Evolutionary conservation across 2,329 filamentous ascomycete genomes (phyloP).

Genomic region (Nemania sp.): DNA sequence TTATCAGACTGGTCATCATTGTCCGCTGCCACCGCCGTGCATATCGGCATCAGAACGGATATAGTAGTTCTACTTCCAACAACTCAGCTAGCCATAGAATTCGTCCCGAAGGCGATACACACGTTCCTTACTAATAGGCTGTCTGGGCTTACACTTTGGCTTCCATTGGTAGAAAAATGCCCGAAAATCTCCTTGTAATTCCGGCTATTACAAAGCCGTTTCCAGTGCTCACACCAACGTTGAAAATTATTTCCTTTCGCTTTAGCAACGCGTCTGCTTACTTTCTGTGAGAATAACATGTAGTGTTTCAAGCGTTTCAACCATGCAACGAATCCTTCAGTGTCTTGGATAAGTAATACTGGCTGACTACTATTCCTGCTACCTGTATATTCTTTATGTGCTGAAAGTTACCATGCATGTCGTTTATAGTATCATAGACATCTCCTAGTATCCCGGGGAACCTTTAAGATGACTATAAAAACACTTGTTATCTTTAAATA

Average conservation of each 20-base stretch:
- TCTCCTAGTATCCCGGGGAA: neutral
- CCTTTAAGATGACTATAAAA: neutral
- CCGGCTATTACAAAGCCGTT: neutral
- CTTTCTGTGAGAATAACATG: neutral
- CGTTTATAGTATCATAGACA: neutral
- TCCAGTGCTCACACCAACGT: neutral
- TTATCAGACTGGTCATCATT: neutral
- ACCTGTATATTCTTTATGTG: neutral
- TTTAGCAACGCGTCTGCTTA: neutral
- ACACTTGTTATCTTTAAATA: neutral
- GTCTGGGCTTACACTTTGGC: neutral
- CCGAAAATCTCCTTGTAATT: neutral
- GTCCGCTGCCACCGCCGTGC: neutral
- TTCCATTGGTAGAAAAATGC: neutral
- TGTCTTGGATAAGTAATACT: neutral
- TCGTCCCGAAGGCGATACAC: neutral
- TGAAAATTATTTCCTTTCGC: neutral
- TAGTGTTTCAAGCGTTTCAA: neutral
- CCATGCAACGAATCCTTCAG: neutral
- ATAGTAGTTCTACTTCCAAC: neutral
- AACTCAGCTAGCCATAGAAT: neutral
- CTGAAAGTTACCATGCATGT: neutral
- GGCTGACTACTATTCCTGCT: neutral
- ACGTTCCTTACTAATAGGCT: too few species aligned
- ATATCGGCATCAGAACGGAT: neutral